These are phyloP conservation scores for Hyaloscypha finlandica DNA, from an alignment of 495 filamentous ascomycete species.

Conservation along the genomic window DNA sequence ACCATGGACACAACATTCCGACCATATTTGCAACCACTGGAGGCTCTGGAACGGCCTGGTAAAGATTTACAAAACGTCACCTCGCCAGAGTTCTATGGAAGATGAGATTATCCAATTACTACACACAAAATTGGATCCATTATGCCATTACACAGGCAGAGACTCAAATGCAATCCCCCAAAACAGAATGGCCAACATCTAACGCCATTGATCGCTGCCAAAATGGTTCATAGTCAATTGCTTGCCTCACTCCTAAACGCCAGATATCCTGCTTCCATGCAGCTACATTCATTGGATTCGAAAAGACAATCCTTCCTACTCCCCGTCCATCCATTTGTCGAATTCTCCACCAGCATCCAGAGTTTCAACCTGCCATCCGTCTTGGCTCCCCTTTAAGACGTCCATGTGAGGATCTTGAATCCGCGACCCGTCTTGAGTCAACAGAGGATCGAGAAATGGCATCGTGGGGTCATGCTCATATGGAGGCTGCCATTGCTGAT, in stretches of 20 bases:
- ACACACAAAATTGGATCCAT: conserved; percentile 6
- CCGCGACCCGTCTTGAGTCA: conserved; percentile 16
- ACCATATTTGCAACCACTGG: no score
- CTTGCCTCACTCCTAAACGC: not conserved
- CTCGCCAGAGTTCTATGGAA: not conserved
- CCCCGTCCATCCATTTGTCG: conserved; percentile 32
- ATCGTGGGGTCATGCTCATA: conserved; percentile 20
- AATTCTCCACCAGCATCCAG: conserved; percentile 34
- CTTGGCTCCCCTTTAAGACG: conserved; percentile 42
- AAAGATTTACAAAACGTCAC: not conserved
- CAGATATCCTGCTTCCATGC: not conserved
- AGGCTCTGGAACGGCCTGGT: not conserved
- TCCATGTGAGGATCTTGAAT: conserved; percentile 32
- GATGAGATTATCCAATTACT: not conserved
- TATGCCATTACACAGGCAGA: conserved; percentile 5
- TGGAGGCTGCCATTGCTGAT: conserved; percentile 20
- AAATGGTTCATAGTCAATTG: not conserved
- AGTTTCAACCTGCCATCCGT: conserved; percentile 36
- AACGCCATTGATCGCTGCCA: conserved; percentile 10
- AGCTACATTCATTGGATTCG: not conserved
- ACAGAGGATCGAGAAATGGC: conserved; percentile 21
- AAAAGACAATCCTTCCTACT: conserved; percentile 1
- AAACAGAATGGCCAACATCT: conserved; percentile 12
- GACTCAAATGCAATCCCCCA: not conserved
- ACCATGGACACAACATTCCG: no score